Evolutionary conservation across 768 basidiomycete species (phyloP), one percentile per base, ranked within the genome.

Genomic region (Auriculariales sp.): DNA sequence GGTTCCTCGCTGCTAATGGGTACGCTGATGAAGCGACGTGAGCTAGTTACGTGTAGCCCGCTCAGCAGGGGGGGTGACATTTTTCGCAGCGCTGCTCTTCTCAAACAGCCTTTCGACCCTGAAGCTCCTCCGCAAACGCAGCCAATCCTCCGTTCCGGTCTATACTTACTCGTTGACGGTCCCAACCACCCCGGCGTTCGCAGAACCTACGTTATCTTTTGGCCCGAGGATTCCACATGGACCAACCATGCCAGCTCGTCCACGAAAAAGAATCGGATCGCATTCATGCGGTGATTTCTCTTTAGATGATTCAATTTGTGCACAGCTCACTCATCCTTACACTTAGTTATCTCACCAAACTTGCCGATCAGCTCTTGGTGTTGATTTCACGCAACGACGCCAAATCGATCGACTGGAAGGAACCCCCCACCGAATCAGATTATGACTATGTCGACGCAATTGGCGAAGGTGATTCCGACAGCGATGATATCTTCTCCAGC

Each of bases 221-320:
- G 80, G 79, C 78, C 78, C 0, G 76, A 81, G 52, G 66, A 74
- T 28, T 67, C 62, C 0, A 79, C 78, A 0, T 81, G 79, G 79
- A 58, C 71, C 31, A 76, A 79, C 57, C 61, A 64, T 12, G 70
- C 74, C 0, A 31, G 61, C 4, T 62, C 68, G 1, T 62, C 74
- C 3, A 68, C 75, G 44, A 57, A 65, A 27, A 68, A 71, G 3
- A 81, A 79, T 60, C 67, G 79, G 4, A 64, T 73, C 2, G 76
- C 77, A 0, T 81, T 81, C 54, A 79, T 81, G 75, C 62, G 78
- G 79, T 75, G 59, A n/a, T n/a, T n/a, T n/a, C n/a, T n/a, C 34
- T 60, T n/a, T n/a, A n/a, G n/a, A n/a, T n/a, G n/a, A n/a, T n/a
- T n/a, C n/a, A n/a, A n/a, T n/a, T n/a, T n/a, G n/a, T n/a, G n/a